Evolutionary conservation across 345 rosid genomes (phyloP).

Genomic region (Limnanthes douglasii): DNA sequence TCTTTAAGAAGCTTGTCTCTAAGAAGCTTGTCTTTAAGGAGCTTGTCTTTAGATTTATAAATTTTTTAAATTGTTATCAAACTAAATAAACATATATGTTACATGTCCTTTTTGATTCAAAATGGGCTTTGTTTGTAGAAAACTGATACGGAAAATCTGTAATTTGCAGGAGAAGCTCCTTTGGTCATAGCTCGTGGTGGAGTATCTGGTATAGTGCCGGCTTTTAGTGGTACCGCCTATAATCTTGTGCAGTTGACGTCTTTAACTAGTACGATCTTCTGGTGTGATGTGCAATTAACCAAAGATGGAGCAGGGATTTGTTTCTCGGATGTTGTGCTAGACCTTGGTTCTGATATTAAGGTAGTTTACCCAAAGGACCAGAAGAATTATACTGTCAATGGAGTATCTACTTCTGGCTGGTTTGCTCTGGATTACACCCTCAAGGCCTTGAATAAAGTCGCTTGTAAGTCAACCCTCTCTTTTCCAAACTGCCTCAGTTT

Average conservation of each 20-base stretch:
- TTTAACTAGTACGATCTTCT: conserved; percentile 19
- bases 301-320: conserved; percentile 74
- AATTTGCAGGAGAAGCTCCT: conserved; percentile 57
- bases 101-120: no score
- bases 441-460: conserved; percentile 17
- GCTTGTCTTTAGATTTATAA: no score
- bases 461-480: conserved; percentile 31
- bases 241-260: conserved; percentile 16
- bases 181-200: conserved; percentile 76
- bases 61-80: no score
- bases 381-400: conserved; percentile 36
- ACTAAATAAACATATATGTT: no score
- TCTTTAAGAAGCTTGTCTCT: no score
- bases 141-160: no score
- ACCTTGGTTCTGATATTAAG: conserved; percentile 26
- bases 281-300: conserved; percentile 91
- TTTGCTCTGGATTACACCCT: conserved; percentile 61
- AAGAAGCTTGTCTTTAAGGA: no score
- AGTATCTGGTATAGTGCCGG: conserved; percentile 73
- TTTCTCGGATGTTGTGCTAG: conserved; percentile 42
- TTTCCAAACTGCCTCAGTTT: background rate
- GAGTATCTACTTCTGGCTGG: conserved; percentile 34
- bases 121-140: no score
- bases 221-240: conserved; percentile 46
- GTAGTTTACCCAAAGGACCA: background rate